Evolutionary conservation across 768 basidiomycete genomes (phyloP), one percentile per base, ranked within the genome.

Genomic region (Russula sp.): DNA sequence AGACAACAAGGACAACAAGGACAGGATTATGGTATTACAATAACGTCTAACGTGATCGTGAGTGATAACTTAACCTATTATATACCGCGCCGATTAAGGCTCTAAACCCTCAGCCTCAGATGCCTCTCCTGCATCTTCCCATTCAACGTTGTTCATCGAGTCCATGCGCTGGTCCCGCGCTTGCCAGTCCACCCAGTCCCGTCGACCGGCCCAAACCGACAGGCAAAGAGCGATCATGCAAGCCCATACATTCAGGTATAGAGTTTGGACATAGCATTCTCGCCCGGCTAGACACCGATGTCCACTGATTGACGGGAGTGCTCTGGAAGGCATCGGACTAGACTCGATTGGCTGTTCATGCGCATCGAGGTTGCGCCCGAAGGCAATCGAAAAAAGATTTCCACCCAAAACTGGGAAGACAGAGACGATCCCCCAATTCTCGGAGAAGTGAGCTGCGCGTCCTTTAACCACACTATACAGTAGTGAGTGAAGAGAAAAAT

Each of bases 401-500:
- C 87, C 87, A 4, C 87, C 89, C 7, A 86, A n/a, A 57, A 92
- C 74, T 1, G 93, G 90, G 0, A 88, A 81, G 50, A 91, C 73
- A 20, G 83, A 82, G 29, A 88, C 76, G 69, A 81, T 90, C 9
- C 92, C 92, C 88, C 87, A 93, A 73, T 94, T 94, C 75, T 93
- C 87, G 1, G 85, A 86, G 66, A 90, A 88, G 69, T 88, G 87
- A 13, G 77, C 85, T 86, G 65, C 14, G 1, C 22, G 5, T 20
- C 14, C 2, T 16, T 56, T 49, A 51, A 39, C 34, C 49, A 58
- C 32, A 42, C 29, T 14, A 29, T 5, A 4, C 16, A 16, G 56
- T 32, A 13, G 38, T 25, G 36, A 35, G 32, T 49, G 39, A 36
- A 47, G 6, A 32, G 6, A 25, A 35, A 1, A 4, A 50, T 18